These are phyloP conservation scores for Tetramitus jugosus DNA, from an alignment of 208 protist species.

Conservation along the genomic window DNA sequence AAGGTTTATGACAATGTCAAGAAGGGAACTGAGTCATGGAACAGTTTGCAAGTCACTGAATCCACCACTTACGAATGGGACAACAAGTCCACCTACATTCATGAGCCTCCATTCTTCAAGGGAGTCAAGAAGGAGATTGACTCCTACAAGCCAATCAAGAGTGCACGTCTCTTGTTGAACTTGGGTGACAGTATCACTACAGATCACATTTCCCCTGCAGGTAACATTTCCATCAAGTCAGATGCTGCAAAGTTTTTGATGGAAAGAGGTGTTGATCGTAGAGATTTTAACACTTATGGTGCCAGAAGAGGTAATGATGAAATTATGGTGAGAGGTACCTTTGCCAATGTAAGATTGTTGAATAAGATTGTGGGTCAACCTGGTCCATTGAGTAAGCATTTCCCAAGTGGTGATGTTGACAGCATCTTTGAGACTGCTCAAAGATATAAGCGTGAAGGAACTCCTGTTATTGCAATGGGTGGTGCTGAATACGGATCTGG, in stretches of 20 bases:
- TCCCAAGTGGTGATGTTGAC: conserved; percentile 76
- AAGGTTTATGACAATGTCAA: conserved; percentile 75
- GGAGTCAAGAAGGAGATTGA: conserved; percentile 57
- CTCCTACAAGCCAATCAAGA: conserved; percentile 41
- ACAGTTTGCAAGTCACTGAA: conserved; percentile 67
- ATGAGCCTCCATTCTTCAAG: conserved; percentile 87
- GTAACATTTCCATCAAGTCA: conserved; percentile 85
- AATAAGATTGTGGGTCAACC: conserved; percentile 81
- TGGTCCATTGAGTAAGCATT: conserved; percentile 75
- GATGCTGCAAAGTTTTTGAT: conserved; percentile 74
- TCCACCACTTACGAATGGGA: conserved; percentile 84
- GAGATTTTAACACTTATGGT: conserved; percentile 92
- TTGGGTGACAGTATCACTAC: conserved; percentile 91
- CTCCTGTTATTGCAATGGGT: conserved; percentile 75
- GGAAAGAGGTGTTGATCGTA: conserved; percentile 62
- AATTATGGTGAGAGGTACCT: conserved; percentile 89
- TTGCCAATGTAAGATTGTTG: conserved; percentile 83
- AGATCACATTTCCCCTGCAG: conserved; percentile 89
- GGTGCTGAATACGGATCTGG: conserved; percentile 89
- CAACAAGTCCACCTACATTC: conserved; percentile 84
- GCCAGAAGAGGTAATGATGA: conserved; percentile 86
- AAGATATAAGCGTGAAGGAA: conserved; percentile 62
- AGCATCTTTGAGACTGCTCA: conserved; percentile 84
- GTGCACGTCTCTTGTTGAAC: conserved; percentile 71
- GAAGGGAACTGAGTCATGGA: conserved; percentile 79